A percentile compares a stretch with the other conserved stretches of the same genome.
phyloP scores from a whole-genome alignment of 2,329 filamentous ascomycete species.

The Chalara sp. region DNA sequence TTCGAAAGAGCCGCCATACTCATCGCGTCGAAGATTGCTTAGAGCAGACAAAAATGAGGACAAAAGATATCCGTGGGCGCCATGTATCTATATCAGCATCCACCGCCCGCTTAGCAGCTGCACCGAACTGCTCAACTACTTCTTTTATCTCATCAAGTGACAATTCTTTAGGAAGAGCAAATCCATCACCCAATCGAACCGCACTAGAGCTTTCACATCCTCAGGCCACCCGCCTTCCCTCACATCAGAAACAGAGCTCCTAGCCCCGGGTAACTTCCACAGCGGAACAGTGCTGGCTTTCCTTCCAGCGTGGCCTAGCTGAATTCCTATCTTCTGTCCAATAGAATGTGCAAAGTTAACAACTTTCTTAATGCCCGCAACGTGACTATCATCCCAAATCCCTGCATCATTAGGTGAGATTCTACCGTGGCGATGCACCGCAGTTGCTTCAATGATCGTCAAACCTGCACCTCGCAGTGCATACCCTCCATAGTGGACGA shows the following conservation, averaged over 20 bases:
- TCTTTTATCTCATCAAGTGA: conserved; percentile 31
- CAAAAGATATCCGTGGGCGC: conserved; percentile 58
- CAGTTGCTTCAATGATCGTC: conserved; percentile 26
- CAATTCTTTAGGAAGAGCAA: conserved; percentile 47
- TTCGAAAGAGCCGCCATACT: conserved; percentile 56
- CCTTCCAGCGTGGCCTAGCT: conserved; percentile 26
- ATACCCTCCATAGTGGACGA: conserved; percentile 6
- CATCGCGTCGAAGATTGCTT: conserved; percentile 51
- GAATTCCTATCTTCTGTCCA: conserved; percentile 24
- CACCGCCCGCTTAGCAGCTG: conserved; percentile 25
- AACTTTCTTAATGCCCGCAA: conserved; percentile 25
- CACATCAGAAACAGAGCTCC: neutral
- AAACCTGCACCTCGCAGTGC: conserved; percentile 25
- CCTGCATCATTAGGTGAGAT: conserved; percentile 31
- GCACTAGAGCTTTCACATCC: conserved; percentile 40
- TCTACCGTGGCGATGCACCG: conserved; percentile 27
- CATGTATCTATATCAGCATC: conserved; percentile 48
- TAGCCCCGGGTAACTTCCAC: neutral
- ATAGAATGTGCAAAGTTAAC: conserved; percentile 26
- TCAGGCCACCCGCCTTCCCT: conserved; percentile 26
- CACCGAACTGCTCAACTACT: conserved; percentile 25
- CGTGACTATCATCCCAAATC: conserved; percentile 29
- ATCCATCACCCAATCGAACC: conserved; percentile 7
- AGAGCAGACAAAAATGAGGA: conserved; percentile 55
- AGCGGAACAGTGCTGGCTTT: conserved; percentile 20